phyloP scores from a whole-genome alignment of 2,329 filamentous ascomycete genomes.

The Stachybotrys chlorohalonatus region DNA sequence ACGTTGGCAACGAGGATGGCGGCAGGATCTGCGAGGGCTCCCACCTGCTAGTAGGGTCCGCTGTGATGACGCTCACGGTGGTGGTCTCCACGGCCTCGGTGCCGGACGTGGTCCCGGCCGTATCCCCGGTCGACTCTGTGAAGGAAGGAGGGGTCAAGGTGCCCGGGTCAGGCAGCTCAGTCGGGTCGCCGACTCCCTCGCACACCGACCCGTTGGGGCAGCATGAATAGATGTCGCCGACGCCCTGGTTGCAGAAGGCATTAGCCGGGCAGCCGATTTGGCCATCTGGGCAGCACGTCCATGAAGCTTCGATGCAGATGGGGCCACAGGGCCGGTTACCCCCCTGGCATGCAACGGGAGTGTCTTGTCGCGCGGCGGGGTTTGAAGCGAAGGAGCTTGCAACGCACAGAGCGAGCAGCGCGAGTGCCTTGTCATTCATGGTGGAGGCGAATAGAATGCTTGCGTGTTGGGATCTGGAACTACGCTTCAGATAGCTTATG shows the following conservation, averaged over 20 bases:
- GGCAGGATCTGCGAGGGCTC: neutral
- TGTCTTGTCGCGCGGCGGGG: constrained; percentile 10
- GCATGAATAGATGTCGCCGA: constrained; percentile 17
- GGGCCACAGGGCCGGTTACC: constrained; percentile 16
- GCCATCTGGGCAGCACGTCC: constrained; percentile 20
- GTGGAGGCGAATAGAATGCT: neutral
- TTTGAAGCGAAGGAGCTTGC: constrained; percentile 9
- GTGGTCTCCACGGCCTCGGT: neutral
- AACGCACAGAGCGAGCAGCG: constrained; percentile 12
- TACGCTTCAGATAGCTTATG: too few relatives aligned
- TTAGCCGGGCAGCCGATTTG: constrained; percentile 16
- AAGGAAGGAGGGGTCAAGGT: constrained; percentile 5
- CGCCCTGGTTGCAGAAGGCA: constrained; percentile 13
- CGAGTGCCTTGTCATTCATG: neutral
- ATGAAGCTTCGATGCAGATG: constrained; percentile 16
- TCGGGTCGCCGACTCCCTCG: constrained; percentile 15
- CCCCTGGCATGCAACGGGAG: constrained; percentile 11
- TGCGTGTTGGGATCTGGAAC: too few relatives aligned
- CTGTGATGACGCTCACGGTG: neutral
- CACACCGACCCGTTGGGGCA: constrained; percentile 18
- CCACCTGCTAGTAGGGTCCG: neutral
- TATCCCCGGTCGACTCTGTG: neutral
- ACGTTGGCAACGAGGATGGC: neutral
- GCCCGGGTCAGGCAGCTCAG: neutral
- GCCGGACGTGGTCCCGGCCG: neutral